Evolutionary conservation across 257 asterid species (phyloP), one percentile per base, ranked within the genome.

Genomic region (Solanum tarapatanum): DNA sequence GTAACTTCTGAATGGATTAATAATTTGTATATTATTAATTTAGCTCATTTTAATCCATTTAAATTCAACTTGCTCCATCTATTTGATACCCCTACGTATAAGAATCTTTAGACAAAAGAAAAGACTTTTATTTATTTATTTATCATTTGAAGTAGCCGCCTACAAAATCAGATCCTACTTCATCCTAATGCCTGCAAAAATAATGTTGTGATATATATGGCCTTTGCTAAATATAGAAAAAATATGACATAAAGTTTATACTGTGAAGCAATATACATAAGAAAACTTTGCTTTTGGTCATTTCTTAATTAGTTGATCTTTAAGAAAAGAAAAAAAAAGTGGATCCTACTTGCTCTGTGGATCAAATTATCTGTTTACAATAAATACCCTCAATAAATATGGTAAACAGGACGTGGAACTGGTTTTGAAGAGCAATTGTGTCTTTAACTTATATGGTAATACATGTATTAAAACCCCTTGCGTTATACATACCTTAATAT

Each of bases 171-270:
- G 48, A 74, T 21, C 48, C 10, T 74, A 35, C 82, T 35, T 21
- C 28, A 74, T 21, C 82, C 17, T 19, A 21, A 35, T 35, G 51
- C 51, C 45, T 35, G 82, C 82, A 74, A 35, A 74, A 74, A 35
- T 35, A 74, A 21, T 35, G 48, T 51, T 51, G 9, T 51, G 23
- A 51, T 6, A 51, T 51, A 74, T 74, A 19, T n/a, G 11, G 45
- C 19, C 14, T 74, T 74, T 74, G 82, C 82, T 74, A 74, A 35
- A 35, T 74, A 19, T 74, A 35, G 82, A 74, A 74, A 74, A 74
- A 74, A 35, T 10, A 10, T 74, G 82, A 74, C 82, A 35, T 35
- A 74, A 35, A 74, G 30, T 74, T 35, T 36, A 19, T 2, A 74
- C 17, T 74, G 21, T 21, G 82, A 74, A 74, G 82, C 82, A 74